A percentile compares a stretch with the other conserved stretches of the same genome.
Evolutionary conservation across 148 eudicot genomes (phyloP).

Genomic region (Nepenthes mirabilis): DNA sequence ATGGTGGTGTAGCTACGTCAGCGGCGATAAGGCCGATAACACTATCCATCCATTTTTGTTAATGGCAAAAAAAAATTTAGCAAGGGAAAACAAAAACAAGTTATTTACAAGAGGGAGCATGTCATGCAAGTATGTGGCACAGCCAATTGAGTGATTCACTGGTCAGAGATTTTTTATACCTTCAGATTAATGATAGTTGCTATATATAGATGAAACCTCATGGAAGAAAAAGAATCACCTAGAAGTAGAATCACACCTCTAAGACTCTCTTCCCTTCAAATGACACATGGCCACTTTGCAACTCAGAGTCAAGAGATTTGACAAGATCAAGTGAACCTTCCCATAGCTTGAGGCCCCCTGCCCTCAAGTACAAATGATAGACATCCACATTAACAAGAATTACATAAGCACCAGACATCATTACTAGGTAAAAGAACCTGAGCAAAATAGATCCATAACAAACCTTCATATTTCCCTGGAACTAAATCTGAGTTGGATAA

Average conservation of each 20-base stretch:
- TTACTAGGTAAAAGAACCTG: neutral
- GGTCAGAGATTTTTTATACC: too few relatives aligned
- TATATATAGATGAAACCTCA: neutral
- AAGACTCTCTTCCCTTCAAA: conserved; percentile 64
- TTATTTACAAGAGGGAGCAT: too few relatives aligned
- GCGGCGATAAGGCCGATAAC: too few relatives aligned
- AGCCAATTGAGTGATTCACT: too few relatives aligned
- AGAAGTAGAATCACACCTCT: conserved; percentile 61
- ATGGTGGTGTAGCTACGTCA: too few relatives aligned
- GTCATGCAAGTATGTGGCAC: too few relatives aligned
- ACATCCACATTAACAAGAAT: neutral
- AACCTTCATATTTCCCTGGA: conserved; percentile 99
- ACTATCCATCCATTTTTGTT: too few relatives aligned
- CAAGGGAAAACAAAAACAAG: too few relatives aligned
- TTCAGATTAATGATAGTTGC: too few relatives aligned
- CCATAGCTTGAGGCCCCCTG: conserved; percentile 93
- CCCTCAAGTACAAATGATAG: conserved; percentile 9
- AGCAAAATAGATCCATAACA: conserved; percentile 1
- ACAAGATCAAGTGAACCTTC: conserved; percentile 92
- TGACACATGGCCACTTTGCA: conserved; percentile 36
- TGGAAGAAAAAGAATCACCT: conserved; percentile 15
- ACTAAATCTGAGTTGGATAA: conserved; percentile 87
- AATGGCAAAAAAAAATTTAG: too few relatives aligned
- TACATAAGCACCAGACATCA: neutral
- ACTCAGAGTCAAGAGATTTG: conserved; percentile 55